phyloP scores from a whole-genome alignment of 257 asterid species.

The Lycium barbarum region DNA sequence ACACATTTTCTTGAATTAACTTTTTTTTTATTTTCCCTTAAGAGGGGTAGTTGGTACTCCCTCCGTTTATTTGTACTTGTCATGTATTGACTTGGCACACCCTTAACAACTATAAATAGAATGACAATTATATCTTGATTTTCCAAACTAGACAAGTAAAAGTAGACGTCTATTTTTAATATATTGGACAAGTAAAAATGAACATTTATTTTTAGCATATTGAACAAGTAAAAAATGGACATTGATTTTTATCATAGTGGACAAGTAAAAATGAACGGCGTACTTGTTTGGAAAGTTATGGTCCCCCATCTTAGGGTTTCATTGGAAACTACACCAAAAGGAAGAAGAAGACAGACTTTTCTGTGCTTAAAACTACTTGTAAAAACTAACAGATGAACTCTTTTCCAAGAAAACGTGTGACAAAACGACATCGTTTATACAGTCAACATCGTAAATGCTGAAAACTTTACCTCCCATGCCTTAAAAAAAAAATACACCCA shows the following conservation, averaged over 20 bases:
- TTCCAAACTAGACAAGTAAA: too few species aligned
- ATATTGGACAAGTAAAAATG: too few species aligned
- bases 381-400: conserved; percentile 22
- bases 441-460: conserved; percentile 19
- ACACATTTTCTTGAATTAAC: conserved; percentile 23
- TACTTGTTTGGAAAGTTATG: conserved; percentile 33
- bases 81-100: too few species aligned
- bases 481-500: conserved; percentile 13
- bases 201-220: too few species aligned
- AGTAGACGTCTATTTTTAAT: too few species aligned
- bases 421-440: conserved; percentile 36
- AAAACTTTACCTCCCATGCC: conserved; percentile 24
- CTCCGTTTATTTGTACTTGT: too few species aligned
- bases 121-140: too few species aligned
- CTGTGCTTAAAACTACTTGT: neutral
- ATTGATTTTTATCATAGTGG: too few species aligned
- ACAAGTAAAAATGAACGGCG: too few species aligned
- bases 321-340: conserved; percentile 42
- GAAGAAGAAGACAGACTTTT: conserved; percentile 32
- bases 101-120: too few species aligned
- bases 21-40: neutral
- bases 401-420: conserved; percentile 29
- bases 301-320: conserved; percentile 56
- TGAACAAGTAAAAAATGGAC: too few species aligned
- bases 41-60: conserved; percentile 34